Evolutionary conservation across 192 early-diverging fungal species (phyloP).

Genomic region (Coemansia sp.): DNA sequence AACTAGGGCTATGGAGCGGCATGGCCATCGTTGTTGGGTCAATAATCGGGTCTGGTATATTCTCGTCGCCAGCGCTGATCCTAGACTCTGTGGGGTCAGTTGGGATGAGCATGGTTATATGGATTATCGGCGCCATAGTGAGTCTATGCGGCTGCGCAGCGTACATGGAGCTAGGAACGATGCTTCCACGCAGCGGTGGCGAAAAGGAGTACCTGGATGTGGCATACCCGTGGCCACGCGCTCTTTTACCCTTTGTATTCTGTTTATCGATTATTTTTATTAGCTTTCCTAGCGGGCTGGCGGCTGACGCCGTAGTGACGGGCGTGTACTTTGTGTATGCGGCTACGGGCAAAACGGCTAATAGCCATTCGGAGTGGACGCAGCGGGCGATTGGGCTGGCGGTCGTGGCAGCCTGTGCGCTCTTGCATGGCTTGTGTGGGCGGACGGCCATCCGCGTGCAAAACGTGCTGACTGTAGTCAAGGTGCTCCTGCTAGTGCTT

Average conservation of each 20-base stretch:
- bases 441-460: constrained; percentile 37
- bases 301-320: constrained; percentile 49
- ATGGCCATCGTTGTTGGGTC: constrained; percentile 54
- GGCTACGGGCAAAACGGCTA: constrained; percentile 13
- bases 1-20: constrained; percentile 52
- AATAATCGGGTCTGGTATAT: constrained; percentile 56
- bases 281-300: constrained; percentile 38
- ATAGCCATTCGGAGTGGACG: constrained; percentile 36
- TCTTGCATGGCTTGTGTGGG: constrained; percentile 32
- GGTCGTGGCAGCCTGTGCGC: constrained; percentile 25
- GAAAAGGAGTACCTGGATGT: constrained; percentile 65
- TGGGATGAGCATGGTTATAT: constrained; percentile 50
- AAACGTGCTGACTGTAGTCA: constrained; percentile 48
- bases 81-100: constrained; percentile 43
- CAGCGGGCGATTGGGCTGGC: constrained; percentile 40
- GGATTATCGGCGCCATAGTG: constrained; percentile 42
- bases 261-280: constrained; percentile 39
- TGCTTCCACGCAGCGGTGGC: constrained; percentile 61
- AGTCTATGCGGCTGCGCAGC: constrained; percentile 45
- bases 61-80: constrained; percentile 48
- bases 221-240: constrained; percentile 57
- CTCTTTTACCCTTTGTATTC: constrained; percentile 56
- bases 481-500: constrained; percentile 49
- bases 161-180: constrained; percentile 60
- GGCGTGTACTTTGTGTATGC: constrained; percentile 53